Percentiles rank a stretch among this genome's conserved stretches.
Evolutionary conservation across 768 basidiomycete genomes (phyloP).

Genomic region (Termitomyces sp.): DNA sequence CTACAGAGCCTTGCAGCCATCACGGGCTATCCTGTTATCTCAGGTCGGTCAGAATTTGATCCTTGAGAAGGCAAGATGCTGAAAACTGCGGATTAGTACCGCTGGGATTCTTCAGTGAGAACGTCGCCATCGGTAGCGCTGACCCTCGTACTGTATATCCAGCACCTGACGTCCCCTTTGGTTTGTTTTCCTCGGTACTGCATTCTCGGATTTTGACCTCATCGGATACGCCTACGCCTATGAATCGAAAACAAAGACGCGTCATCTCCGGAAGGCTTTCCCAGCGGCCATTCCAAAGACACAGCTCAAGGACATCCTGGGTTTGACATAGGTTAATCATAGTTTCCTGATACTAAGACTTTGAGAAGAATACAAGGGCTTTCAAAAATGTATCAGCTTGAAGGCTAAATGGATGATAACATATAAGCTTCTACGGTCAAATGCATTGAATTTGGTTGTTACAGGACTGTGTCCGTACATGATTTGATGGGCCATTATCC

Average conservation of each 20-base stretch:
- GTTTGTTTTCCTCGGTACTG: conserved; percentile 58
- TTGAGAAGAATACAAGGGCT: too few relatives aligned
- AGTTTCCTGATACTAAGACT: not conserved
- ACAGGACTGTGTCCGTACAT: too few relatives aligned
- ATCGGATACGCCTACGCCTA: conserved; percentile 59
- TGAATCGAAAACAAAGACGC: conserved; percentile 54
- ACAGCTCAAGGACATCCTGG: conserved; percentile 41
- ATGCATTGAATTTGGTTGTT: too few relatives aligned
- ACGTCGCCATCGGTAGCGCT: conserved; percentile 32
- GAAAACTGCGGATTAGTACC: conserved; percentile 51
- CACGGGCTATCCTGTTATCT: conserved; percentile 62
- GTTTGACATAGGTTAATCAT: not conserved
- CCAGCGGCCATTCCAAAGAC: conserved; percentile 38
- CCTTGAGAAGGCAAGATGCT: too few relatives aligned
- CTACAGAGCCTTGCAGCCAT: conserved; percentile 36
- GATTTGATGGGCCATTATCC: too few relatives aligned
- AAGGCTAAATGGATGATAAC: too few relatives aligned
- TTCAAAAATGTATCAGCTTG: too few relatives aligned
- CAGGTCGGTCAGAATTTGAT: conserved; percentile 32
- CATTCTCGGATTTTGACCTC: conserved; percentile 53
- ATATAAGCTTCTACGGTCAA: too few relatives aligned
- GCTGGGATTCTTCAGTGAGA: conserved; percentile 51
- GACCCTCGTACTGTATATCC: conserved; percentile 39
- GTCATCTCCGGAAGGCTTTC: not conserved
- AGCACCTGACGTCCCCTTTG: conserved; percentile 55